Conservation (phyloP, 768 basidiomycete genomes). For the Termitomyces sp. region DNA sequence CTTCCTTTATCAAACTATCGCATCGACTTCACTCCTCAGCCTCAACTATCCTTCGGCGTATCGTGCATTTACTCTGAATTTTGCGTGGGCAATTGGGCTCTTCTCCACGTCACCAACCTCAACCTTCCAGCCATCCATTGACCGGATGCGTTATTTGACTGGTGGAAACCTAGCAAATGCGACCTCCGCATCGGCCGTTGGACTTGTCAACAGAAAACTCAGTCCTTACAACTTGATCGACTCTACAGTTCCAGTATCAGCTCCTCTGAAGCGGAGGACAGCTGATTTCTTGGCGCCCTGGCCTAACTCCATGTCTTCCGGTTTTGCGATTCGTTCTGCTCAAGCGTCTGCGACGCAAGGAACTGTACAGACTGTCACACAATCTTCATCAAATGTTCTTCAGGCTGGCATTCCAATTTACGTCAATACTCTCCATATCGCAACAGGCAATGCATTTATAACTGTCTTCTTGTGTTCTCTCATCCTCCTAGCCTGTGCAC, state of each 20-base stretch:
- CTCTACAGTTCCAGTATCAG: neutral
- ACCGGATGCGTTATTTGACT: constrained; percentile 76
- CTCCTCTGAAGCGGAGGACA: neutral
- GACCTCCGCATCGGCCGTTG: constrained; percentile 54
- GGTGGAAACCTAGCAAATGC: constrained; percentile 70
- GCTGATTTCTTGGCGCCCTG: neutral
- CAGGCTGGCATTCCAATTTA: constrained; percentile 82
- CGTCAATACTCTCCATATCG: constrained; percentile 70
- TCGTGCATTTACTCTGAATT: constrained; percentile 77
- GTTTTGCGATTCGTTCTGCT: neutral
- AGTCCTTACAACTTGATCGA: constrained; percentile 63
- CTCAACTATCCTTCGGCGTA: constrained; percentile 88
- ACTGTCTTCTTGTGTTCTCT: constrained; percentile 77
- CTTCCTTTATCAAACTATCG: constrained; percentile 81
- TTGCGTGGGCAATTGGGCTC: constrained; percentile 84
- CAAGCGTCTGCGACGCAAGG: constrained; percentile 15
- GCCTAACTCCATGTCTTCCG: neutral
- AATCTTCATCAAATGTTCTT: constrained; percentile 58
- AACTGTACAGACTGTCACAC: constrained; percentile 63
- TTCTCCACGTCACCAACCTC: constrained; percentile 48
- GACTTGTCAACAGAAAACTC: constrained; percentile 73
- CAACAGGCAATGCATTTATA: constrained; percentile 86
- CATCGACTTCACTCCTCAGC: constrained; percentile 69
- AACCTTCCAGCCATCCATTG: constrained; percentile 70
- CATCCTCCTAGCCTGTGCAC: constrained; percentile 57